Percentiles rank a stretch among this genome's conserved stretches.
Conservation (phyloP, 768 basidiomycete genomes). For the Chalciporus sphaerocephalus region DNA sequence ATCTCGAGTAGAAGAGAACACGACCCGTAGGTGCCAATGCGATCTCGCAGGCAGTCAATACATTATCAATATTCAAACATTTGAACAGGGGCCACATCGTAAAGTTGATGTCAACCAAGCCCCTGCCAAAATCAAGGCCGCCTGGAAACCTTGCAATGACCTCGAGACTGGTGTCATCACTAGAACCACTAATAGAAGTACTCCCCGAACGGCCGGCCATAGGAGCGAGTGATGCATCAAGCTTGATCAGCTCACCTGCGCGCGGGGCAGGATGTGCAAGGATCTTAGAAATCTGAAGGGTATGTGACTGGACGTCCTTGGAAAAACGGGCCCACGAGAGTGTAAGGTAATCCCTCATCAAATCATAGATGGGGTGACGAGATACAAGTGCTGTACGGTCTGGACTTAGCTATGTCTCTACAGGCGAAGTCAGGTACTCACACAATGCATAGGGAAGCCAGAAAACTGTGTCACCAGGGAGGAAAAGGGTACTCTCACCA, state of each 20-base stretch:
- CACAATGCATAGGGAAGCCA: slow-evolving; percentile 94
- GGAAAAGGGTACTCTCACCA: slow-evolving; percentile 83
- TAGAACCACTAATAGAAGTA: slow-evolving; percentile 22
- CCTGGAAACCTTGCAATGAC: slow-evolving; percentile 89
- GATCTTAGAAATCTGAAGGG: slow-evolving; percentile 84
- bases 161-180: slow-evolving; percentile 55
- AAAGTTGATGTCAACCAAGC: slow-evolving; percentile 90
- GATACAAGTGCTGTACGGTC: slow-evolving; percentile 70
- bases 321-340: slow-evolving; percentile 92
- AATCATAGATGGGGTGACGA: slow-evolving; percentile 88
- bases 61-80: slow-evolving; percentile 87
- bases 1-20: slow-evolving; percentile 81
- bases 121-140: slow-evolving; percentile 88
- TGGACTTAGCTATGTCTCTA: slow-evolving; percentile 8
- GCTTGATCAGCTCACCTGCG: slow-evolving; percentile 78
- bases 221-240: slow-evolving; percentile 72
- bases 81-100: slow-evolving; percentile 98
- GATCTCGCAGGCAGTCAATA: slow-evolving; percentile 91
- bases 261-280: slow-evolving; percentile 84
- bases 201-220: slow-evolving; percentile 40
- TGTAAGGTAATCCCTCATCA: slow-evolving; percentile 95
- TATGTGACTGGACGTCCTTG: slow-evolving; percentile 91
- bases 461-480: slow-evolving; percentile 86
- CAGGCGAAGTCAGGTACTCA: slow-evolving; percentile 36
- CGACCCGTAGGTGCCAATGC: slow-evolving; percentile 85